Evolutionary conservation across 306 rosid species (phyloP), one percentile per base, ranked within the genome.

Genomic region (Glycine latifolia): DNA sequence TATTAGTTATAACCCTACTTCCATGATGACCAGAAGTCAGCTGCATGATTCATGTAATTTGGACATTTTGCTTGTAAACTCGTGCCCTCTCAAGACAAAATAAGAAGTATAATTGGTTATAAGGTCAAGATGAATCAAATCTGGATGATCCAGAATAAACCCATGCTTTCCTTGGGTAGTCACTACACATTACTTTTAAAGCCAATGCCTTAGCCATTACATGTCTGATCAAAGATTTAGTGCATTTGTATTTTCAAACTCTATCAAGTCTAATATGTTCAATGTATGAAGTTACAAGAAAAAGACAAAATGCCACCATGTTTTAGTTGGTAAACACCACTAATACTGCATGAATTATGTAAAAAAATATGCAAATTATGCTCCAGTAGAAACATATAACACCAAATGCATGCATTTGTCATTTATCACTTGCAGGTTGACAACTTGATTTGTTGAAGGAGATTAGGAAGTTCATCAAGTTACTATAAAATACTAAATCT

Each of bases 1-100:
- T 49, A 69, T 75, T 58, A 81, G 44, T 20, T 61, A 76, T 71
- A 44, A 85, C 44, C 62, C 31, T 81, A 63, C 67, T 54, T 62
- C 39, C 78, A 76, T 3, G 41, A 31, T 61, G 62, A 49, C 70
- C 75, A 71, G 70, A 61, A 77, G 15, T 39, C 77, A 73, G 33
- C 67, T 3, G 39, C 16, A 82, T 59, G 46, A 76, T 37, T 58
- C 31, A 20, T 72, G 26, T 26, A 72, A 44, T 54, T 55, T 20
- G 46, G 14, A 53, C n/a, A 61, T 43, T 71, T 77, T 3, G 39
- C 17, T 50, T 5, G 46, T 68, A 60, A 54, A 13, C 13, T 43
- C 78, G 59, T 26, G 72, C 75, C 77, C 12, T 76, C 44, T 69
- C 43, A 61, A 56, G 60, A 31, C 54, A 77, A 70, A 44, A 59